These are phyloP conservation scores for Colletotrichum agaves DNA, from an alignment of 2,329 filamentous ascomycete genomes.

Conservation along the genomic window DNA sequence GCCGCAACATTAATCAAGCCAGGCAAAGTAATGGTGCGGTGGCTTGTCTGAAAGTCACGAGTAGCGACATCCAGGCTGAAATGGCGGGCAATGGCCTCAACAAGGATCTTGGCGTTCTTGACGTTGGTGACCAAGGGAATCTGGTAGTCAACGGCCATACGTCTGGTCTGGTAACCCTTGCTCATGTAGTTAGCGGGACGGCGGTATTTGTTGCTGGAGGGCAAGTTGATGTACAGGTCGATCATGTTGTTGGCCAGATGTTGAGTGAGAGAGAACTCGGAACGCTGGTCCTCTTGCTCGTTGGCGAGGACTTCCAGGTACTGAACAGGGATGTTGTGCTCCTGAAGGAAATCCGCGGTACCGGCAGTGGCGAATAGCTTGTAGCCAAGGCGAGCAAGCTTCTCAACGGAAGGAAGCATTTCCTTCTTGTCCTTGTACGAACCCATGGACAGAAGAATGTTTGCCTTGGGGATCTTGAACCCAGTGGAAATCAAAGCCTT, in stretches of 20 bases:
- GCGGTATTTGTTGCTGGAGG: conserved; percentile 97
- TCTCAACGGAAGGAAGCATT: conserved; percentile 91
- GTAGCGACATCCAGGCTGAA: conserved; percentile 85
- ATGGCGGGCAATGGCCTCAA: conserved; percentile 92
- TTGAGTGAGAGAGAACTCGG: conserved; percentile 96
- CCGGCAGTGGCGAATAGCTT: conserved; percentile 96
- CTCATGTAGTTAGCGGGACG: conserved; percentile 98
- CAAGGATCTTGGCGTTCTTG: conserved; percentile 97
- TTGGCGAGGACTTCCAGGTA: conserved; percentile 89
- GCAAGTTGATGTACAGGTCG: conserved; percentile 98
- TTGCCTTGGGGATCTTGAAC: conserved; percentile 95
- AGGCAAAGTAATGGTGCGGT: conserved; percentile 77
- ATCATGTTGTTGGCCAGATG: conserved; percentile 98
- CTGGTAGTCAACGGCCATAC: conserved; percentile 98
- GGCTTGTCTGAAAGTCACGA: conserved; percentile 92
- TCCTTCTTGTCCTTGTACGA: conserved; percentile 98
- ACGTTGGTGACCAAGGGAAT: conserved; percentile 98
- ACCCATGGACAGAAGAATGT: conserved; percentile 94
- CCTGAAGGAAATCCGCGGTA: conserved; percentile 95
- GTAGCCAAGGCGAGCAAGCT: conserved; percentile 90
- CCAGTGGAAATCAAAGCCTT: conserved; percentile 96
- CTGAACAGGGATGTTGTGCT: conserved; percentile 91
- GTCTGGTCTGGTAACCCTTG: conserved; percentile 93
- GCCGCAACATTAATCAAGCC: conserved; percentile 83
- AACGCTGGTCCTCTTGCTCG: conserved; percentile 85